Evolutionary conservation across 768 basidiomycete genomes (phyloP).

Genomic region (Lepiota venenata): DNA sequence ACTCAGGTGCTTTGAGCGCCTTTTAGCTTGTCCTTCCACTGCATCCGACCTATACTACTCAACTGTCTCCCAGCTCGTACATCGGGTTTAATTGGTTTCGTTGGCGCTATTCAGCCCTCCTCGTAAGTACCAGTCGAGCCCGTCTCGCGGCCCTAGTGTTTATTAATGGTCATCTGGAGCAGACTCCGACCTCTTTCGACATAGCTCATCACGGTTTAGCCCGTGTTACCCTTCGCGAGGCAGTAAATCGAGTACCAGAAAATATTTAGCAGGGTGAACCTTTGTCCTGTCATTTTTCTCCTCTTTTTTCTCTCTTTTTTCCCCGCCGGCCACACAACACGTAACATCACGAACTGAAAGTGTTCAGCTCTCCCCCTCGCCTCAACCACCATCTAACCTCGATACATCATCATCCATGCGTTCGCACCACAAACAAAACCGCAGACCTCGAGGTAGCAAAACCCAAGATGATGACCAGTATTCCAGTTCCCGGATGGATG

Average conservation of each 20-base stretch:
- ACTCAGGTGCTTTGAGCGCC: conserved; percentile 4
- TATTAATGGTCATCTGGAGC: background rate
- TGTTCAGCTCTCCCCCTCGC: conserved; percentile 15
- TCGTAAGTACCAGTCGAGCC: conserved; percentile 1
- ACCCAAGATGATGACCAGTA: conserved; percentile 47
- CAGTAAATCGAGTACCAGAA: background rate
- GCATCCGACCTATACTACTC: background rate
- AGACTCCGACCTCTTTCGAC: background rate
- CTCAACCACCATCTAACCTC: conserved; percentile 20
- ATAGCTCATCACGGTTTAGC: background rate
- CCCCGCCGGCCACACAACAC: conserved; percentile 22
- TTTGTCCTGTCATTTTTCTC: conserved; percentile 26
- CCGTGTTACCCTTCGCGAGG: conserved; percentile 2
- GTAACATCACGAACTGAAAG: conserved; percentile 24
- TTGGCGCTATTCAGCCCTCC: background rate
- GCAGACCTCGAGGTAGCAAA: conserved; percentile 51
- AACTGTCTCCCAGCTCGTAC: background rate
- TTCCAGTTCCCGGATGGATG: conserved; percentile 48
- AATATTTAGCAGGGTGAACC: conserved; percentile 21
- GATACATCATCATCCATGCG: conserved; percentile 33
- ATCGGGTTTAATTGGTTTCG: background rate
- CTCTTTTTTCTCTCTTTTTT: too few relatives aligned
- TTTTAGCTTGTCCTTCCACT: background rate
- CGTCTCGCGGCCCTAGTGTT: background rate
- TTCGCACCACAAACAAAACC: conserved; percentile 38